These are phyloP conservation scores for Fusarium sp. DNA, from an alignment of 2,329 filamentous ascomycete species.

Conservation along the genomic window DNA sequence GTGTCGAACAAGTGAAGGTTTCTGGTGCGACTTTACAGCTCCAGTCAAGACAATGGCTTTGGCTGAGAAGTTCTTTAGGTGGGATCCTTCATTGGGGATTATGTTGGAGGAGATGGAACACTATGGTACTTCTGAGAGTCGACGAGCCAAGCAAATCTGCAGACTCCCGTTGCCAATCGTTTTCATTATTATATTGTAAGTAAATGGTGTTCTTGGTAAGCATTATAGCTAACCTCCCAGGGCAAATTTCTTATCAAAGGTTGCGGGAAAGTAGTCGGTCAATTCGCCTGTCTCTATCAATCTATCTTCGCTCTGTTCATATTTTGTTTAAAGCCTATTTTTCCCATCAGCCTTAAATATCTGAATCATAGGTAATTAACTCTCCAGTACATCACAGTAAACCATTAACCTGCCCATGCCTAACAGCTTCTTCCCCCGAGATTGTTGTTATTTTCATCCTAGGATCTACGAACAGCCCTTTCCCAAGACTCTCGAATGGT, in stretches of 20 bases:
- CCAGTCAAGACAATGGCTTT: neutral
- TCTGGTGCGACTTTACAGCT: slow-evolving; percentile 17
- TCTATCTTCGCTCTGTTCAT: too few relatives aligned
- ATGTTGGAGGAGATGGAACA: neutral
- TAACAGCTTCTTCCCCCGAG: too few relatives aligned
- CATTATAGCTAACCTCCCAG: neutral
- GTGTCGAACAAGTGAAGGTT: slow-evolving; percentile 8
- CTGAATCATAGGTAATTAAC: rapidly evolving
- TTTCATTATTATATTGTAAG: neutral
- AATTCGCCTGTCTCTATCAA: too few relatives aligned
- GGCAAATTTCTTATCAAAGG: neutral
- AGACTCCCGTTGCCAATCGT: neutral
- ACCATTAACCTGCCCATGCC: rapidly evolving
- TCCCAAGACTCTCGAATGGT: neutral
- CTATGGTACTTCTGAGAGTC: neutral
- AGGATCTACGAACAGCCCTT: neutral
- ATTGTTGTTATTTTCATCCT: too few relatives aligned
- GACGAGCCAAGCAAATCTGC: neutral
- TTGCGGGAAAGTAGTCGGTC: too few relatives aligned
- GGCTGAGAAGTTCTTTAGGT: neutral
- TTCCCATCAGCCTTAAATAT: too few relatives aligned
- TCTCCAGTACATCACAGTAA: too few relatives aligned
- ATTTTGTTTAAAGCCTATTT: too few relatives aligned
- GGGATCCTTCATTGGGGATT: neutral
- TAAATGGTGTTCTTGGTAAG: too few relatives aligned